Evolutionary conservation across 2,329 filamentous ascomycete species (phyloP).

Genomic region (Neofusicoccum umdonicola): DNA sequence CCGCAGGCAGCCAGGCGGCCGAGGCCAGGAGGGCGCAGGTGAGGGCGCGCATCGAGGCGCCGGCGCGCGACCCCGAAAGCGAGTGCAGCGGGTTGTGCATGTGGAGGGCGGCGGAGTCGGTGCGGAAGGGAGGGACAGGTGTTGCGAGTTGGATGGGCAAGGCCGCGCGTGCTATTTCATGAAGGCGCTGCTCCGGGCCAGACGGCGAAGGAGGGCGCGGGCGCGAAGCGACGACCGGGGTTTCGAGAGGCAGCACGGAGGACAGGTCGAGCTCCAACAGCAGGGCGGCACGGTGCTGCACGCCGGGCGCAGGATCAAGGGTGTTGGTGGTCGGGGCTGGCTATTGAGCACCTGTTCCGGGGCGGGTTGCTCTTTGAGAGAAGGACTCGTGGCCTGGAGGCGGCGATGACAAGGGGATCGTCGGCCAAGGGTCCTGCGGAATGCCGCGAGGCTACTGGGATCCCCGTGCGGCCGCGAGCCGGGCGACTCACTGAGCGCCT

Average conservation of each 20-base stretch:
- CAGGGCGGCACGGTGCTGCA: slow-evolving; percentile 19
- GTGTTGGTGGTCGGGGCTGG: background rate
- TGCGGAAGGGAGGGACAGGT: slow-evolving; percentile 22
- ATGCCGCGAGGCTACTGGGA: slow-evolving; percentile 4
- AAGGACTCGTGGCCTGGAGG: slow-evolving; percentile 21
- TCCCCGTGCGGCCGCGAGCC: background rate
- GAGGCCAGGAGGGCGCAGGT: slow-evolving; percentile 32
- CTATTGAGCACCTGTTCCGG: slow-evolving; percentile 7
- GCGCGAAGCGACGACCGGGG: background rate
- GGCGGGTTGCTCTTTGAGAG: slow-evolving; percentile 7
- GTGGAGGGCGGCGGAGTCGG: slow-evolving; percentile 22
- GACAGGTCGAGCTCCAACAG: background rate
- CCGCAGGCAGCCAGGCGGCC: slow-evolving; percentile 30
- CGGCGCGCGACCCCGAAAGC: slow-evolving; percentile 20
- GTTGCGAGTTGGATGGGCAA: slow-evolving; percentile 19
- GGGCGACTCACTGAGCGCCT: background rate
- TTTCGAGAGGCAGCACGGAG: background rate
- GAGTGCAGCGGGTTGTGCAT: slow-evolving; percentile 23
- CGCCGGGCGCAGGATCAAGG: slow-evolving; percentile 21
- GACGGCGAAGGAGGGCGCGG: background rate
- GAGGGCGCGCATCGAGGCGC: slow-evolving; percentile 33
- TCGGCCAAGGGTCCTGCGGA: slow-evolving; percentile 16
- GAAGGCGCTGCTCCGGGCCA: slow-evolving; percentile 19
- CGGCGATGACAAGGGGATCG: slow-evolving; percentile 11
- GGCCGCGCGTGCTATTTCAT: slow-evolving; percentile 36